phyloP scores from a whole-genome alignment of 1,139 yeast species.

The Magnusiomyces clavatus region DNA sequence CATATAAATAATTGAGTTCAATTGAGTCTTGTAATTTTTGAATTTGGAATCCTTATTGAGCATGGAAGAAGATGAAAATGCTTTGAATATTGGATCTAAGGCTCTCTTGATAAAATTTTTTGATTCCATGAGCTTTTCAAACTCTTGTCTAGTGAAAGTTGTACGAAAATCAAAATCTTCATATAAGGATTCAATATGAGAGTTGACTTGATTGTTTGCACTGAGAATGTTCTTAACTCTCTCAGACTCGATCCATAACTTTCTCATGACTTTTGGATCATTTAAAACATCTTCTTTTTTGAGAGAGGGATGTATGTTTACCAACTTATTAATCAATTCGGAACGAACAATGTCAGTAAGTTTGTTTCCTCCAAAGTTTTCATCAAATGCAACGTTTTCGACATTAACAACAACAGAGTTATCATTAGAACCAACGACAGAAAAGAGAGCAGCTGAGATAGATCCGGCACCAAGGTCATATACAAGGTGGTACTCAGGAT shows the following conservation, averaged over 20 bases:
- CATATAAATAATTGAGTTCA: constrained; percentile 48
- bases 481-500: constrained; percentile 56
- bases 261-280: constrained; percentile 54
- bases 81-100: constrained; percentile 48
- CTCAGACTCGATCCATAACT: constrained; percentile 77
- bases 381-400: constrained; percentile 65
- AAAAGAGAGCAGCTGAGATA: constrained; percentile 75
- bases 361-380: constrained; percentile 62
- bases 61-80: constrained; percentile 35
- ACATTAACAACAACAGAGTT: constrained; percentile 45
- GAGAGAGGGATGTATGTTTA: constrained; percentile 27
- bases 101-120: constrained; percentile 39
- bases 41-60: constrained; percentile 32
- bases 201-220: constrained; percentile 71
- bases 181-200: constrained; percentile 54
- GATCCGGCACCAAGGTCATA: constrained; percentile 94
- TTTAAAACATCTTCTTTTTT: constrained; percentile 32
- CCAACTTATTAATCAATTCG: constrained; percentile 52
- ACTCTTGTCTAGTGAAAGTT: constrained; percentile 62
- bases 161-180: constrained; percentile 68
- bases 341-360: constrained; percentile 61
- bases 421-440: constrained; percentile 36
- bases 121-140: constrained; percentile 48
- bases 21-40: constrained; percentile 39
- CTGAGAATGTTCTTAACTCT: constrained; percentile 79